phyloP scores from a whole-genome alignment of 2,329 filamentous ascomycete genomes.

The Scleromitrula shiraiana region DNA sequence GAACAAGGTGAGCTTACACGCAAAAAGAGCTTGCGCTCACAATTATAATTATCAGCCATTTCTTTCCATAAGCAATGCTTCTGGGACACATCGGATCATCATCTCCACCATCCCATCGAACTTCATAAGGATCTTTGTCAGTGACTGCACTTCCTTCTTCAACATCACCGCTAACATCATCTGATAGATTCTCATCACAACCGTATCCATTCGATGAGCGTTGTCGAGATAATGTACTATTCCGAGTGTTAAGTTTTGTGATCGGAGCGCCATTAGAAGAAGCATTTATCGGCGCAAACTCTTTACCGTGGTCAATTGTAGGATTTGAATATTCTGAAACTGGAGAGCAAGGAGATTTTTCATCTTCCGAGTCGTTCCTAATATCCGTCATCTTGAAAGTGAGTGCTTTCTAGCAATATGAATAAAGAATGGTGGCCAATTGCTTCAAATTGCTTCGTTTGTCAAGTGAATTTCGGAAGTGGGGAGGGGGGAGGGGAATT shows the following conservation, averaged over 20 bases:
- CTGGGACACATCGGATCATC: conserved; percentile 67
- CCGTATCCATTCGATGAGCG: conserved; percentile 30
- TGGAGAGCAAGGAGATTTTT: not conserved
- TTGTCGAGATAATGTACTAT: conserved; percentile 14
- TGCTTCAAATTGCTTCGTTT: not conserved
- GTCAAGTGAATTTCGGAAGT: not conserved
- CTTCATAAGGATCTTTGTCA: conserved; percentile 50
- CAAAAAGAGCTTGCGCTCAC: conserved; percentile 68
- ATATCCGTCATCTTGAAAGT: not conserved
- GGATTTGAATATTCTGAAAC: not conserved
- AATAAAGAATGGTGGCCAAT: too few species aligned
- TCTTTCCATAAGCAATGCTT: conserved; percentile 55
- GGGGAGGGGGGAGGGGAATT: too few species aligned
- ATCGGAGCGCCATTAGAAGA: not conserved
- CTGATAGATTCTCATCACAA: conserved; percentile 21
- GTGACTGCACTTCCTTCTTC: conserved; percentile 20
- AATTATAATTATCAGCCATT: conserved; percentile 74
- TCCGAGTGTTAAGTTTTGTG: conserved; percentile 3
- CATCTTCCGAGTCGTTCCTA: not conserved
- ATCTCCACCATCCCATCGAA: conserved; percentile 65
- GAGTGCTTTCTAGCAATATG: not conserved
- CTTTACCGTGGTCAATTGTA: conserved; percentile 3
- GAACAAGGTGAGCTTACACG: conserved; percentile 54
- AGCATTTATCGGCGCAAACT: conserved; percentile 19
- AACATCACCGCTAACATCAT: conserved; percentile 11